phyloP scores from a whole-genome alignment of 768 basidiomycete genomes.

The Suillus lakei region DNA sequence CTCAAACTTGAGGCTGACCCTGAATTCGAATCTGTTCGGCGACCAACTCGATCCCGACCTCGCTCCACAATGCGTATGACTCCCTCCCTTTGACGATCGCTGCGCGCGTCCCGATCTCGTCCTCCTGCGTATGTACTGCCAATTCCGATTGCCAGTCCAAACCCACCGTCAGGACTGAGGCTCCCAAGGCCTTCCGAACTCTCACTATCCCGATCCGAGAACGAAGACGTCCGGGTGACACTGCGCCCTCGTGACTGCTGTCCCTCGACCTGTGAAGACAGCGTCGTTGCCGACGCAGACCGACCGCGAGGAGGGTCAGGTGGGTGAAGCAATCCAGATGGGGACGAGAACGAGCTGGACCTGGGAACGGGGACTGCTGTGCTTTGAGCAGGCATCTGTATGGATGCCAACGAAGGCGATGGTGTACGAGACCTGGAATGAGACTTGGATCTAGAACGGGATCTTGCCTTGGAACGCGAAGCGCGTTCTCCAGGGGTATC shows the following conservation, averaged over 20 bases:
- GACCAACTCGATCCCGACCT: conserved; percentile 33
- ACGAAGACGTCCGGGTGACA: conserved; percentile 56
- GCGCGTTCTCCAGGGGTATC: conserved; percentile 35
- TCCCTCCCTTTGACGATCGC: conserved; percentile 26
- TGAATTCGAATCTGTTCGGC: conserved; percentile 33
- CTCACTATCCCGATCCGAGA: conserved; percentile 54
- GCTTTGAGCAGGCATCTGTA: conserved; percentile 17
- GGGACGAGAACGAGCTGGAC: conserved; percentile 17
- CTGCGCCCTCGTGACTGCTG: conserved; percentile 55
- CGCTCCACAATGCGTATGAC: conserved; percentile 21
- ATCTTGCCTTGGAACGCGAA: conserved; percentile 37
- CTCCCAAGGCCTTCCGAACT: conserved; percentile 42
- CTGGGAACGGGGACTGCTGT: conserved; percentile 17
- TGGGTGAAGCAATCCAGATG: conserved; percentile 30
- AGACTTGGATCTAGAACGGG: conserved; percentile 37
- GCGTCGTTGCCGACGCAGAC: conserved; percentile 39
- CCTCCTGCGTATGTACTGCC: conserved; percentile 40
- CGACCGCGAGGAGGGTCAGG: conserved; percentile 30
- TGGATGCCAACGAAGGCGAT: conserved; percentile 37
- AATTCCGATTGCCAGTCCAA: conserved; percentile 27
- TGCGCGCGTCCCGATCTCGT: conserved; percentile 27
- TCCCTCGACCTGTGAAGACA: conserved; percentile 35
- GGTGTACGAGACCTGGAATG: conserved; percentile 51
- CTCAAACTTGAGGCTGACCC: conserved; percentile 42
- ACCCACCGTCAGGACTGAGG: conserved; percentile 43